Base-by-base conservation (phyloP, 345 rosid species). In the Lenwebbia sp. region DNA sequence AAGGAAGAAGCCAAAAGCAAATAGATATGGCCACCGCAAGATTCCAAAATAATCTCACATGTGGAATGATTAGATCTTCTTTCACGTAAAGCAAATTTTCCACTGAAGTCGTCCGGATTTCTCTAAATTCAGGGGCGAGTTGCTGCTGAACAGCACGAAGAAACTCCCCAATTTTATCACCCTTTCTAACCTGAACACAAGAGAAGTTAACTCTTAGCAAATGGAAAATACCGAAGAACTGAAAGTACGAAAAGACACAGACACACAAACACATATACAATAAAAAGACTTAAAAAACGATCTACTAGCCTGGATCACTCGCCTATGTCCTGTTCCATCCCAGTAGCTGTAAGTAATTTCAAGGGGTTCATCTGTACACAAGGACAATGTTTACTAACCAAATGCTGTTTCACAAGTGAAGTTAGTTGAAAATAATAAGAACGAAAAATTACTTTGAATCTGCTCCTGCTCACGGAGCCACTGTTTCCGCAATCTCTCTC, bases 321-420 rank as follows among this genome's bases (percentile, higher is more conserved):
- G 92, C 88, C 99, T 95, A 86, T 98, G 99, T 50, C 99, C 99
- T 10, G 98, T 92, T 85, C 99, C 99, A 92, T 98, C 99, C 99
- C 99, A 98, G 89, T 98, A 96, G 88, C 99, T 98, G 93, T 98
- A 98, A 86, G 99, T 98, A 83, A 98, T 98, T 93, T 94, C 82
- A 87, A 98, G 96, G 87, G 98, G 96, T 90, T 98, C 99, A 86
- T 92, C 99, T 98, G 92, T 87, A 87, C 85, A 37, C 3, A 0
- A 70, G 47, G 51, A 88, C 25, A 88, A 40, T 9, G 47, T 54
- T 62, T 37, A 86, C 21, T 37, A 58, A 26, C 37, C 85, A 25
- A 60, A n/a, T 53, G 28, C 5, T 62, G 54, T 54, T 89, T 76
- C n/a, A 55, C 37, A 75, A 78, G 44, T 30, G 9, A 75, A 54